Base-by-base conservation (phyloP, 257 asterid species). In the Anisodus tanguticus region DNA sequence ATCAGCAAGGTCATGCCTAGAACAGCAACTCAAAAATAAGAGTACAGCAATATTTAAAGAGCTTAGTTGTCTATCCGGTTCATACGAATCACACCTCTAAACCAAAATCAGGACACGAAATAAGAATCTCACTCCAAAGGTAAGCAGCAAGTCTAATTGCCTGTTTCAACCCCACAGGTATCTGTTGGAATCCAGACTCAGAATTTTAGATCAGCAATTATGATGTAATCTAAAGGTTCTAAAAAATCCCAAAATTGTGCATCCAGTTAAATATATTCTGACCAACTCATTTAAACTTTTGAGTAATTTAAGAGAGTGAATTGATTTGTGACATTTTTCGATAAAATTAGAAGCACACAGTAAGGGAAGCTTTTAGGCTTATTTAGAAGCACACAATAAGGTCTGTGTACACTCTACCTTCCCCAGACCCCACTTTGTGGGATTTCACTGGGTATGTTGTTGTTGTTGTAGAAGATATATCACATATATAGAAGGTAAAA, bases 1-100 rank as follows among this genome's bases (percentile, higher is more conserved):
- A 67, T 35, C 11, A 31, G 19, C 4, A 67, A 37, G 12, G 7
- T 51, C 35, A 31, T 31, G 35, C 35, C 35, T 31, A 31, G 35
- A 31, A 31, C 35, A 31, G 35, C 35, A 31, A 31, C 35, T 31
- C 35, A 31, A 31, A 31, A 31, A 31, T 31, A 31, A 31, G 35
- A 31, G 35, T 31, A 31, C 35, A 31, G 35, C 35, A 31, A 31
- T 31, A 31, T 31, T 31, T 31, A 31, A 31, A 31, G 35, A 31
- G 35, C 35, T 31, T 31, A 31, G 35, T 31, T 51, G 45, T 76
- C 81, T 51, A 76, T 76, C 81, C 26, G 81, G 81, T 51, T 76
- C 41, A 51, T 51, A 59, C 51, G 17, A 74, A 74, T 74, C 81
- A 22, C 58, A 12, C 45, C 63, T 49, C 22, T 6, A 74, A 31